Conservation (phyloP, 2,329 filamentous ascomycete species). For the Claviceps maximensis region DNA sequence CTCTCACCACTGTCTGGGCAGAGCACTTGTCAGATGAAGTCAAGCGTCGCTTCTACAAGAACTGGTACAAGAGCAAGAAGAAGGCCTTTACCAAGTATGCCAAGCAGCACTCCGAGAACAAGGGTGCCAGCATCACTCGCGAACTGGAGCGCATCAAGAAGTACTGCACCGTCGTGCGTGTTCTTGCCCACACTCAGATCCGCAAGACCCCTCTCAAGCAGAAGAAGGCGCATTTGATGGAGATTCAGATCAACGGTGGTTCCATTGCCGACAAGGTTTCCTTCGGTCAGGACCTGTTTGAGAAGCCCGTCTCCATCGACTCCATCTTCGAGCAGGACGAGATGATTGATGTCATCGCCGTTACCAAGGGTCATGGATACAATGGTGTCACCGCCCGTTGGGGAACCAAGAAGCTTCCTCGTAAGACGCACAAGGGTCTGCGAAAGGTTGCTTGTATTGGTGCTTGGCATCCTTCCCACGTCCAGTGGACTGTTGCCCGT, state of each 20-base stretch:
- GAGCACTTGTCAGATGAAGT: conserved; percentile 98
- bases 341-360: conserved; percentile 98
- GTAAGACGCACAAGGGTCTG: conserved; percentile 99
- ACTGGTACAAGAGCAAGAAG: conserved; percentile 99
- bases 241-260: conserved; percentile 99
- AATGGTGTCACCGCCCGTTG: conserved; percentile 93
- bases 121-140: conserved; percentile 78
- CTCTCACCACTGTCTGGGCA: conserved; percentile 98
- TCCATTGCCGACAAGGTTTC: conserved; percentile 92
- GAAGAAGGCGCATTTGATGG: conserved; percentile 99
- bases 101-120: conserved; percentile 98
- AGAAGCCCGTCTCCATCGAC: conserved; percentile 94
- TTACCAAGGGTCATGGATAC: conserved; percentile 99
- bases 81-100: conserved; percentile 99
- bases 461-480: conserved; percentile 99
- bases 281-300: conserved; percentile 90
- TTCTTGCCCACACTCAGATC: conserved; percentile 99
- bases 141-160: conserved; percentile 99
- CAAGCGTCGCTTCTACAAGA: conserved; percentile 99
- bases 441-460: conserved; percentile 99
- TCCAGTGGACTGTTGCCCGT: conserved; percentile 99
- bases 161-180: conserved; percentile 99
- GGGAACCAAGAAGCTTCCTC: conserved; percentile 99
- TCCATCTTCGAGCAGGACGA: conserved; percentile 98
- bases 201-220: conserved; percentile 99